Conservation (phyloP, 129 eudicot genomes). For the Mikania micrantha region DNA sequence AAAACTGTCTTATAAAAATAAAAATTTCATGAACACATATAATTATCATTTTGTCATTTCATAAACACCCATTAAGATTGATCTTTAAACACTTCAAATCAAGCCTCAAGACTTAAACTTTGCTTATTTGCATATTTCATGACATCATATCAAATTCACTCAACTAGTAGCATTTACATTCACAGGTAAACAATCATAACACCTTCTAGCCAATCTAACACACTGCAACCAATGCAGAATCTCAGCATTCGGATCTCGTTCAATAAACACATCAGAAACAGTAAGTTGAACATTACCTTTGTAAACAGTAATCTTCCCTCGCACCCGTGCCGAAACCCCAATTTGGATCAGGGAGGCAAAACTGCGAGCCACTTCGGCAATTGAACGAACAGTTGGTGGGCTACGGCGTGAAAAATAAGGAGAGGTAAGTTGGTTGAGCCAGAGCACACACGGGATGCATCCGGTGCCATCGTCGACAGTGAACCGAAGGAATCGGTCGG, state of each 20-base stretch:
- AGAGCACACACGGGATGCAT: constrained; percentile 70
- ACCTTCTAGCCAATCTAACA: constrained; percentile 44
- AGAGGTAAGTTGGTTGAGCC: constrained; percentile 76
- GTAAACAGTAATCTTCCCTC: constrained; percentile 54
- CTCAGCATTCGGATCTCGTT: constrained; percentile 73
- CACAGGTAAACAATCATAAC: constrained; percentile 32
- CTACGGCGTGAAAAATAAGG: constrained; percentile 51
- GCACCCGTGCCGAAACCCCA: constrained; percentile 53
- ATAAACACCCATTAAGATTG: too few relatives aligned
- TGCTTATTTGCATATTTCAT: too few relatives aligned
- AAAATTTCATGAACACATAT: too few relatives aligned
- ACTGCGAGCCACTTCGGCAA: constrained; percentile 46
- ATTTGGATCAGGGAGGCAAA: constrained; percentile 37
- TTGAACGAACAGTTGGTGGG: constrained; percentile 71
- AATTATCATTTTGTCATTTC: neutral
- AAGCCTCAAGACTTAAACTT: neutral
- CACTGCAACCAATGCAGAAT: constrained; percentile 83
- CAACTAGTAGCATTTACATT: neutral
- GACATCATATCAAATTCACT: neutral
- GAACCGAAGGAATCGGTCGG: constrained; percentile 59
- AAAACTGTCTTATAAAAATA: too few relatives aligned
- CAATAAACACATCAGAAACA: constrained; percentile 58
- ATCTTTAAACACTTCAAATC: neutral
- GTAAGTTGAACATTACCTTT: constrained; percentile 66
- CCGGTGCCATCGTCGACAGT: constrained; percentile 87